These are phyloP conservation scores for Juncus effusus DNA, from an alignment of 176 grass and related monocot genomes.

Conservation along the genomic window DNA sequence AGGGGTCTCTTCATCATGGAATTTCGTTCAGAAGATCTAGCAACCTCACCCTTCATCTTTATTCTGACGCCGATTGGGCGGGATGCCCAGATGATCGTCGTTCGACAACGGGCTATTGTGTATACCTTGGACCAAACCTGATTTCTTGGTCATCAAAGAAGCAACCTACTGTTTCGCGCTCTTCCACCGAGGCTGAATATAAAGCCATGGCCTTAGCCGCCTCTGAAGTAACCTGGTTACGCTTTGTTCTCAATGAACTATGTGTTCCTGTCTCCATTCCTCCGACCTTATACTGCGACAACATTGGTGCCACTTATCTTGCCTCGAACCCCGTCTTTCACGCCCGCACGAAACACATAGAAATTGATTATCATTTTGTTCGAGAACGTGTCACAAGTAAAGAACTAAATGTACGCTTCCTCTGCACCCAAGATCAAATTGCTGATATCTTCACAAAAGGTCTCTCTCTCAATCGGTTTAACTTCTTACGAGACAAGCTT, in stretches of 20 bases:
- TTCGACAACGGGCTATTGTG: neutral
- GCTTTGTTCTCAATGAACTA: neutral
- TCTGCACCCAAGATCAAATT: no score
- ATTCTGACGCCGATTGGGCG: conserved; percentile 1
- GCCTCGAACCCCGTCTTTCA: no score
- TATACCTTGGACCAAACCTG: neutral
- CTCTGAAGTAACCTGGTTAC: neutral
- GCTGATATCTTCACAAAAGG: no score
- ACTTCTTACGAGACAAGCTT: no score
- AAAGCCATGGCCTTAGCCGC: neutral
- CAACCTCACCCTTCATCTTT: neutral
- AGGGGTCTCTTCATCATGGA: neutral
- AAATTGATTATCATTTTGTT: no score
- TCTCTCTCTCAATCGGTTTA: no score
- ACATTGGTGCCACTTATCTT: no score
- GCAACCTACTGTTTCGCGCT: conserved; percentile 2
- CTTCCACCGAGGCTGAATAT: conserved; percentile 16
- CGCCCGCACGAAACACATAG: no score
- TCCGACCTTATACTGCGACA: no score
- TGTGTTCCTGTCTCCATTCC: no score
- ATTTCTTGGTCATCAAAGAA: neutral
- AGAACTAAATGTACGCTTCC: no score
- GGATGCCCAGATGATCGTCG: neutral
- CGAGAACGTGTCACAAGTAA: no score
- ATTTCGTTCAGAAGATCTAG: neutral